Percentiles rank a stretch among this genome's conserved stretches.
Conservation (phyloP, 352 stramenopile genomes). For the Phytophthora aleatoria region DNA sequence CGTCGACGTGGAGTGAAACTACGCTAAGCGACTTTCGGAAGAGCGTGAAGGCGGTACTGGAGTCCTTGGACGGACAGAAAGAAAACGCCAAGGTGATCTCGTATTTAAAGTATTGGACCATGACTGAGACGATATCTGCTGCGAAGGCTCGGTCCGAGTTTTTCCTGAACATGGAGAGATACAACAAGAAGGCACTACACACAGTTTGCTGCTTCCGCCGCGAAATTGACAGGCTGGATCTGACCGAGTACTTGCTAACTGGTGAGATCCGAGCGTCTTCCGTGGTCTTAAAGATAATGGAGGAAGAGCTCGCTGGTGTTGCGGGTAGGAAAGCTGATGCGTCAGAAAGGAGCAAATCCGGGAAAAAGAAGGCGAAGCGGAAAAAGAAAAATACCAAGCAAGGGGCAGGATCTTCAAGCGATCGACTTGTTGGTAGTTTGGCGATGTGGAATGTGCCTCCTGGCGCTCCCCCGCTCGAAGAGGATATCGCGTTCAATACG, state of each 20-base stretch:
- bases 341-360: not conserved
- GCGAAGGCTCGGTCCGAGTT: constrained; percentile 20
- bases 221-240: constrained; percentile 21
- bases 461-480: not conserved
- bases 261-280: constrained; percentile 22
- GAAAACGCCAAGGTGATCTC: constrained; percentile 26
- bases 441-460: not conserved
- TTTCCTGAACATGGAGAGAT: constrained; percentile 22
- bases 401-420: not conserved
- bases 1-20: not conserved
- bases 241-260: constrained; percentile 32
- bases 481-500: constrained; percentile 2
- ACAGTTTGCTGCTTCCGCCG: constrained; percentile 15
- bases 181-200: constrained; percentile 4
- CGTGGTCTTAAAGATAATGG: not conserved
- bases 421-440: not conserved
- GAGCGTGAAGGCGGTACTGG: constrained; percentile 11
- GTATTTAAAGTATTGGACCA: constrained; percentile 31
- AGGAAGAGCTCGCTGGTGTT: constrained; percentile 1
- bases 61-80: constrained; percentile 6
- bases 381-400: constrained; percentile 6
- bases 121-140: constrained; percentile 17
- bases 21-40: not conserved
- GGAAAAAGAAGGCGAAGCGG: constrained; percentile 9
- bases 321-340: not conserved